These are phyloP conservation scores for Solanum hybrid DNA, from an alignment of 305 asterid genomes.

Conservation along the genomic window DNA sequence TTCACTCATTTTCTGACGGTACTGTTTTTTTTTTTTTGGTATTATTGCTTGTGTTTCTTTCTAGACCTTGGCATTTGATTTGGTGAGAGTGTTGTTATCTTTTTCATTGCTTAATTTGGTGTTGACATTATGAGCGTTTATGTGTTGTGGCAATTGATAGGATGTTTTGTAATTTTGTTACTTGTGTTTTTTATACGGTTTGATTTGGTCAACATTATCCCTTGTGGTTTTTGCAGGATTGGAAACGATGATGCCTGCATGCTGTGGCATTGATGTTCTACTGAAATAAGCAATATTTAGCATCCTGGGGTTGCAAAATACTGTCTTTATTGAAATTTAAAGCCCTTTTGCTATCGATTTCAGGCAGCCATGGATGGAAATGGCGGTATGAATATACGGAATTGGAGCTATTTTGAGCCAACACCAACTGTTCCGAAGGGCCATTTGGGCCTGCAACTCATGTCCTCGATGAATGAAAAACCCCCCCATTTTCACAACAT, in stretches of 20 bases:
- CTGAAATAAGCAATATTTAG: constrained; percentile 8
- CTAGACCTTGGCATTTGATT: constrained; percentile 1
- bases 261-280: constrained; percentile 8
- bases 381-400: constrained; percentile 40
- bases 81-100: background rate
- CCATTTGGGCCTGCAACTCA: constrained; percentile 49
- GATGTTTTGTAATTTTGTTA: background rate
- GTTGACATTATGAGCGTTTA: background rate
- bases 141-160: background rate
- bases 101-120: background rate
- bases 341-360: constrained; percentile 1
- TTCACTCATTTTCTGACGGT: background rate
- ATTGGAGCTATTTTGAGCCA: constrained; percentile 47
- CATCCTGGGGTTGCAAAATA: constrained; percentile 4
- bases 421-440: constrained; percentile 26
- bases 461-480: constrained; percentile 47
- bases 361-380: constrained; percentile 51
- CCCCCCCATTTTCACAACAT: constrained; percentile 43
- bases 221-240: constrained; percentile 39
- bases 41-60: background rate
- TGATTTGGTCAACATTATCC: constrained; percentile 6
- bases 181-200: background rate
- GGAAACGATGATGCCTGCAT: constrained; percentile 11
- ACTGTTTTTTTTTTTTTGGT: background rate
- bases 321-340: constrained; percentile 10